Conservation (phyloP, 2,329 filamentous ascomycete genomes). For the Claviceps maximensis region DNA sequence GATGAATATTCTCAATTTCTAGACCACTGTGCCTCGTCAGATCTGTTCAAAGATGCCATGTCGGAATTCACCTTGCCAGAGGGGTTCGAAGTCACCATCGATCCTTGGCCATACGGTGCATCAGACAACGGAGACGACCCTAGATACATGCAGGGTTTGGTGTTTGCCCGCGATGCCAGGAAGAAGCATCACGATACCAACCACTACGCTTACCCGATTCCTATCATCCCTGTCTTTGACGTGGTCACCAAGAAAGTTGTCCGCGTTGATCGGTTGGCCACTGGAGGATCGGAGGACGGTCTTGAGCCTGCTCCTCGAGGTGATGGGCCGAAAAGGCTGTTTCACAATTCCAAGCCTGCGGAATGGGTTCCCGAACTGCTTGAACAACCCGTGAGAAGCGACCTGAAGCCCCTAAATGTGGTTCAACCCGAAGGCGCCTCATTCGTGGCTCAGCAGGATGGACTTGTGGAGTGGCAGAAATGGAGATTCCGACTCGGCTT, state of each 20-base stretch:
- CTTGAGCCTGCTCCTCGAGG: conserved; percentile 22
- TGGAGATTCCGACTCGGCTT: conserved; percentile 59
- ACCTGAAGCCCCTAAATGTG: conserved; percentile 58
- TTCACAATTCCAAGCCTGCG: conserved; percentile 25
- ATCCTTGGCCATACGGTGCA: conserved; percentile 55
- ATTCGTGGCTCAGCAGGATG: conserved; percentile 41
- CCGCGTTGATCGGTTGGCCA: conserved; percentile 43
- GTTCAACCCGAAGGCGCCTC: conserved; percentile 56
- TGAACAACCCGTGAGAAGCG: conserved; percentile 30
- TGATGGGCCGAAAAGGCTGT: conserved; percentile 30
- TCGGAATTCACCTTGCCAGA: conserved; percentile 32
- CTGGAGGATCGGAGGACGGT: conserved; percentile 31
- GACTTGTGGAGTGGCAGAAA: conserved; percentile 47
- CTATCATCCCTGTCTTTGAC: conserved; percentile 46
- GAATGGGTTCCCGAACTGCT: conserved; percentile 41
- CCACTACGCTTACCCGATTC: conserved; percentile 49
- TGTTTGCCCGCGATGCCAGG: conserved; percentile 30
- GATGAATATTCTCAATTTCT: conserved; percentile 28
- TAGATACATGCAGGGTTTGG: conserved; percentile 36
- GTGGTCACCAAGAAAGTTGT: conserved; percentile 39
- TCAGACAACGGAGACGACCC: conserved; percentile 26
- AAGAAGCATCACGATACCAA: conserved; percentile 41
- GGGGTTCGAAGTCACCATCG: conserved; percentile 29
- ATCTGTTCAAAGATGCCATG: conserved; percentile 33
- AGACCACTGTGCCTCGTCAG: conserved; percentile 27